These are phyloP conservation scores for Thielaviopsis ethacetica DNA, from an alignment of 2,329 filamentous ascomycete species.

Conservation along the genomic window DNA sequence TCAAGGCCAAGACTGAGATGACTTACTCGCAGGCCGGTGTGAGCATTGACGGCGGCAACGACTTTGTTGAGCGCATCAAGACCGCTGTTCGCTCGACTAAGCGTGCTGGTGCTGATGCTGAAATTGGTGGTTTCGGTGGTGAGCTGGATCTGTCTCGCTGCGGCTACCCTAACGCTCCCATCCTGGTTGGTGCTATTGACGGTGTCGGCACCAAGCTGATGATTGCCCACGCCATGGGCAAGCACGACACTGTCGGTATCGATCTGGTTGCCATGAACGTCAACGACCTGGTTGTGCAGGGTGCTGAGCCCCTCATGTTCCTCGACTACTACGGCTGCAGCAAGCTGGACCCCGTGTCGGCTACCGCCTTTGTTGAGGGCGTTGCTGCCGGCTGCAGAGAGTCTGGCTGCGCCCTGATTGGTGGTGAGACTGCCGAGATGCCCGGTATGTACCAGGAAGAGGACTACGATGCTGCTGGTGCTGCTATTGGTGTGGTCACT, in stretches of 20 bases:
- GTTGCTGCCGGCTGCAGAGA: constrained; percentile 77
- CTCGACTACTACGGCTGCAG: constrained; percentile 96
- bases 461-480: constrained; percentile 86
- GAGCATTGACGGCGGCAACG: constrained; percentile 85
- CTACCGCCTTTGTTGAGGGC: constrained; percentile 76
- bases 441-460: constrained; percentile 79
- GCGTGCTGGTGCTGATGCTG: constrained; percentile 73
- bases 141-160: constrained; percentile 60
- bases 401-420: constrained; percentile 79
- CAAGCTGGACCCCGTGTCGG: constrained; percentile 61
- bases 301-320: constrained; percentile 88
- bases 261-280: constrained; percentile 99
- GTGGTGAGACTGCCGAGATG: constrained; percentile 97
- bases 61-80: constrained; percentile 85
- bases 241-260: constrained; percentile 89
- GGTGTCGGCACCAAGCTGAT: constrained; percentile 95
- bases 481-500: constrained; percentile 70
- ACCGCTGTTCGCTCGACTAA: constrained; percentile 70
- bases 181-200: constrained; percentile 86
- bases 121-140: constrained; percentile 91
- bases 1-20: constrained; percentile 29
- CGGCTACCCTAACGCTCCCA: constrained; percentile 42
- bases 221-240: constrained; percentile 76
- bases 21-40: constrained; percentile 92
- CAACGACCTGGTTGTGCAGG: constrained; percentile 92